Base-by-base conservation (phyloP, 129 eudicot genomes). In the Erigeron canadensis region DNA sequence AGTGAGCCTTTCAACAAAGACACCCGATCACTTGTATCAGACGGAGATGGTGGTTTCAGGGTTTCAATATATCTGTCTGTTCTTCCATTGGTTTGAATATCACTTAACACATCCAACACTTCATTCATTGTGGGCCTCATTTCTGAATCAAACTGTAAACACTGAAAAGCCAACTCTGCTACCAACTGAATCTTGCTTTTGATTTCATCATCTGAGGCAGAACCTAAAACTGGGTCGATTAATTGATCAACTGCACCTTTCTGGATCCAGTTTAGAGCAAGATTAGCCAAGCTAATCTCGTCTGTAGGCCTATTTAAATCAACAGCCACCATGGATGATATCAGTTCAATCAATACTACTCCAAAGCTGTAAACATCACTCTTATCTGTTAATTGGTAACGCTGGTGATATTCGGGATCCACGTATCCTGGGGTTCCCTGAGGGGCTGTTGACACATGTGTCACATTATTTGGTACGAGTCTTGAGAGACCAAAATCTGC, bases 311-410 rank as follows among this genome's bases (percentile, higher is more conserved):
- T 81, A 10, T 57, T 83, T 16, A 89, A 86, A 76, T 92, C 96
- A 9, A 89, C 95, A 4, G 95, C 98, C 9, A 92, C 88, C 91
- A 89, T 81, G 1, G 98, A 87, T 8, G 96, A 85, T 39, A 93
- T 82, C 11, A 93, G 91, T 78, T 93, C 98, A 67, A 93, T 50
- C 13, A 93, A 80, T 6, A 93, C 96, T 5, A 93, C 96, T 12
- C 98, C 98, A 51, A 93, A 89, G 86, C 98, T 93, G 60, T 89
- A 93, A 39, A 93, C 98, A 51, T 93, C 98, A 60, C 96, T 89
- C 71, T 85, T 93, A n/a, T 84, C 87, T 0, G 96, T 89, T 4
- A 93, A 79, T 40, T 89, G 95, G 77, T 89, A 89, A 39, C 88
- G 79, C 71, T 85, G 88, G 70, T 83, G 87, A 61, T 93, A 93